phyloP scores from a whole-genome alignment of 768 basidiomycete genomes.

The Leccinum subgranulosum region DNA sequence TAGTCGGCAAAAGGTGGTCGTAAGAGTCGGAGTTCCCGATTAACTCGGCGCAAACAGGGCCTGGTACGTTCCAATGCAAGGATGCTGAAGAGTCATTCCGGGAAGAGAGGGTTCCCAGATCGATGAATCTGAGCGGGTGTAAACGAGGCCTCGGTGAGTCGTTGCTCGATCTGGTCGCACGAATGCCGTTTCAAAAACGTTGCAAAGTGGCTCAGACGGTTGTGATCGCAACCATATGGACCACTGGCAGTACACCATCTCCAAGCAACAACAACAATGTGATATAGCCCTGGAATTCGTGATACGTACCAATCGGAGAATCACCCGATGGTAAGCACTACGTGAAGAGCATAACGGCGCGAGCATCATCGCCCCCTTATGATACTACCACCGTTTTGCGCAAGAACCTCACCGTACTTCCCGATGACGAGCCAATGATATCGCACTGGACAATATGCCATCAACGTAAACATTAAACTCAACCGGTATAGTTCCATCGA shows the following conservation, averaged over 20 bases:
- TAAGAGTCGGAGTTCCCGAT: not conserved
- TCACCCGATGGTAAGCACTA: conserved; percentile 12
- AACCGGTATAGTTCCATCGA: conserved; percentile 29
- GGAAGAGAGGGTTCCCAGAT: not conserved
- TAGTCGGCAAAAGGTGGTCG: not conserved
- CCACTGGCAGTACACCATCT: not conserved
- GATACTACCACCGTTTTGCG: conserved; percentile 23
- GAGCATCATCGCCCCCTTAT: conserved; percentile 27
- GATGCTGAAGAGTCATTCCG: too few relatives aligned
- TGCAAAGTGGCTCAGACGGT: not conserved
- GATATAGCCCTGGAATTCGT: not conserved
- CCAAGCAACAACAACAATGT: not conserved
- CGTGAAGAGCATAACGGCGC: conserved; percentile 29
- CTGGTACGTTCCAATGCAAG: not conserved
- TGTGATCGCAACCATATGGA: not conserved
- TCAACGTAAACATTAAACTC: conserved; percentile 43
- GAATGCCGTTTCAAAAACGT: not conserved
- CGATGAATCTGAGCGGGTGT: conserved; percentile 2
- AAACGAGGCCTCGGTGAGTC: not conserved
- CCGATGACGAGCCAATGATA: not conserved
- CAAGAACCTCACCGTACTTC: conserved; percentile 6
- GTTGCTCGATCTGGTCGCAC: conserved; percentile 1
- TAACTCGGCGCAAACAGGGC: not conserved
- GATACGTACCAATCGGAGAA: not conserved
- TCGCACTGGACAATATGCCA: conserved; percentile 20